These are phyloP conservation scores for Pelargonium cotyledonis DNA, from an alignment of 441 rosid species.

Conservation along the genomic window DNA sequence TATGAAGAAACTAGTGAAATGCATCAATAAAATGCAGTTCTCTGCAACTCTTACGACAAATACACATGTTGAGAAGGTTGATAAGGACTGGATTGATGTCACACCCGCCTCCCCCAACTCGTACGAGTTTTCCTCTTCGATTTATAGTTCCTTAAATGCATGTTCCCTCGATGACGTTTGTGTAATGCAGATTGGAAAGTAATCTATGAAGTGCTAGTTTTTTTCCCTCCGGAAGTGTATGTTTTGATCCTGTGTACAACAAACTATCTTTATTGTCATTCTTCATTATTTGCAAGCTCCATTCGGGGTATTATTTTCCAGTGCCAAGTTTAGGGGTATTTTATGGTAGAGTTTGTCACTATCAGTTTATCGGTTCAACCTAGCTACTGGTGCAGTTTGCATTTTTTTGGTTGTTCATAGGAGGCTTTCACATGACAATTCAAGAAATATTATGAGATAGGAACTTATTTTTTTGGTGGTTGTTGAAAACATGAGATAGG, in stretches of 20 bases:
- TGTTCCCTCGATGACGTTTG: conserved; percentile 61
- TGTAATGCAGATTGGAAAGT: conserved; percentile 43
- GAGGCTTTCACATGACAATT: too few species aligned
- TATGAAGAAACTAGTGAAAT: conserved; percentile 38
- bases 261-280: too few species aligned
- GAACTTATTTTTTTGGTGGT: too few species aligned
- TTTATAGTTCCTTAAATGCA: conserved; percentile 40
- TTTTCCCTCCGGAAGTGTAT: background rate
- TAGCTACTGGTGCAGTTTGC: too few species aligned
- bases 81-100: conserved; percentile 57
- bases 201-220: conserved; percentile 7
- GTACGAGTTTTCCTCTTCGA: conserved; percentile 43
- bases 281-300: too few species aligned
- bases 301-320: too few species aligned
- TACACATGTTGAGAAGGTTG: conserved; percentile 46
- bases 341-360: too few species aligned
- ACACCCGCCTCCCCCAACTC: conserved; percentile 59
- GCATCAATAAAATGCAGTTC: conserved; percentile 40
- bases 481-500: too few species aligned
- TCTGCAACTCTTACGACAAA: conserved; percentile 27
- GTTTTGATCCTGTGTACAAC: background rate
- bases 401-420: too few species aligned
- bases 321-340: too few species aligned
- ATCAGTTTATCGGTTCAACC: too few species aligned
- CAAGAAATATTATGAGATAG: too few species aligned